Evolutionary conservation across 208 protist genomes (phyloP), one percentile per base, ranked within the genome.

Genomic region (Dictyostelium gargantuum): DNA sequence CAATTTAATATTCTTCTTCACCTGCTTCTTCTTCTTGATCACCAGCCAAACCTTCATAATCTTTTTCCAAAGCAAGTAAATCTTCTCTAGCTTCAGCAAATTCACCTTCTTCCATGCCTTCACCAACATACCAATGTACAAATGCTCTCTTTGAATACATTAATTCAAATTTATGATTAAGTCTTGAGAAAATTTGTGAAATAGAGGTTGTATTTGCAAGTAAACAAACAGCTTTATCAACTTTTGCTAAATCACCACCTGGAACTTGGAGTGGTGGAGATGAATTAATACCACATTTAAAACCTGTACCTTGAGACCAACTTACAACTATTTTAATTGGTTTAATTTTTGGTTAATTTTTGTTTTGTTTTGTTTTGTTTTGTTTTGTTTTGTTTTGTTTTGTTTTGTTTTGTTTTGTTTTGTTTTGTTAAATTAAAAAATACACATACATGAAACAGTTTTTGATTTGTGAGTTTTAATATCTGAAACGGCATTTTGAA

Each of bases 91-190:
- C 98, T 96, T 99, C 98, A 85, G 95, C 96, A 96, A 99, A 99
- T 95, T 99, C 98, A 84, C 98, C 97, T 95, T 99, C 98, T 94
- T 99, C 98, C 98, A 99, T 99, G 91, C 98, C 98, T 96, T 99
- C 98, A 93, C 98, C 98, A 80, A 99, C 97, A 94, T 98, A 99
- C 98, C 98, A 99, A 94, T 99, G 98, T 32, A 99, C 98, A 93
- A 99, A 99, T 73, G 98, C 98, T 79, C 98, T 95, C 93, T 98
- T 98, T 86, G 94, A 94, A 93, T 98, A 99, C 96, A 99, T 98
- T 35, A 99, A 95, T 82, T 98, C 97, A 94, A 98, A 98, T 85
- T 72, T 96, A 15, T 13, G 8, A 38, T 66, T 54, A 15, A 94
- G 13, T 50, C 80, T 98, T 97, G 26, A 98, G 97, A 95, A 99